These are phyloP conservation scores for Endotrypanum monterogeii DNA, from an alignment of 208 protist species.

Conservation along the genomic window DNA sequence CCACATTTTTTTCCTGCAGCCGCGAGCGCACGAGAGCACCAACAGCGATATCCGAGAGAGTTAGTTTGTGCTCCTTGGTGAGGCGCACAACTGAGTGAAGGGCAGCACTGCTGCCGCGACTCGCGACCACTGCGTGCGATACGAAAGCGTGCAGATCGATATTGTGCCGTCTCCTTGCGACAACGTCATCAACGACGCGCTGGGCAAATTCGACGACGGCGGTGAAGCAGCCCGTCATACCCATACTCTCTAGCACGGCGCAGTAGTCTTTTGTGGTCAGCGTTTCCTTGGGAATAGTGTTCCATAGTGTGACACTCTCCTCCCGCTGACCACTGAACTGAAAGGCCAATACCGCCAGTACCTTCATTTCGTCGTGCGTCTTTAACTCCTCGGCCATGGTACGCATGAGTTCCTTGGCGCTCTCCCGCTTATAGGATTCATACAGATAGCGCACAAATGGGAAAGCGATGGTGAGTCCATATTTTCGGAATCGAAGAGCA, in stretches of 20 bases:
- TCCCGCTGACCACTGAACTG: slow-evolving; percentile 53
- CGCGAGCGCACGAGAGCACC: slow-evolving; percentile 43
- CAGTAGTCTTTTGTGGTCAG: slow-evolving; percentile 60
- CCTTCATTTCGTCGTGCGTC: slow-evolving; percentile 46
- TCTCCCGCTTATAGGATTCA: slow-evolving; percentile 82
- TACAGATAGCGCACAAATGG: slow-evolving; percentile 77
- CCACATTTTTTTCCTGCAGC: slow-evolving; percentile 30
- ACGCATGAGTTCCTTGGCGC: slow-evolving; percentile 81
- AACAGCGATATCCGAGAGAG: slow-evolving; percentile 66
- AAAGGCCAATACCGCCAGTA: slow-evolving; percentile 76
- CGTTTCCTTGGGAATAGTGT: slow-evolving; percentile 46
- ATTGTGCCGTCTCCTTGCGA: slow-evolving; percentile 1
- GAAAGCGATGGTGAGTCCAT: slow-evolving; percentile 63
- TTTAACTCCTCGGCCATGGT: slow-evolving; percentile 85
- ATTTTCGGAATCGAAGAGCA: slow-evolving; percentile 88
- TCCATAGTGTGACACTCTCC: slow-evolving; percentile 46
- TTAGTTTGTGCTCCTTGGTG: slow-evolving; percentile 20
- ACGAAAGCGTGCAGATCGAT: slow-evolving; percentile 52
- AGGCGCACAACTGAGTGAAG: slow-evolving; percentile 46
- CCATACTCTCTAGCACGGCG: slow-evolving; percentile 75
- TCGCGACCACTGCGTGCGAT: slow-evolving; percentile 49
- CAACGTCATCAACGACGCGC: slow-evolving; percentile 8
- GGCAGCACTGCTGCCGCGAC: slow-evolving; percentile 40
- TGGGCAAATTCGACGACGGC: slow-evolving; percentile 40
- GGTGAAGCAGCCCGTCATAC: slow-evolving; percentile 54